These are phyloP conservation scores for Gastrodia elata DNA, from an alignment of 106 monocot species.

Conservation along the genomic window DNA sequence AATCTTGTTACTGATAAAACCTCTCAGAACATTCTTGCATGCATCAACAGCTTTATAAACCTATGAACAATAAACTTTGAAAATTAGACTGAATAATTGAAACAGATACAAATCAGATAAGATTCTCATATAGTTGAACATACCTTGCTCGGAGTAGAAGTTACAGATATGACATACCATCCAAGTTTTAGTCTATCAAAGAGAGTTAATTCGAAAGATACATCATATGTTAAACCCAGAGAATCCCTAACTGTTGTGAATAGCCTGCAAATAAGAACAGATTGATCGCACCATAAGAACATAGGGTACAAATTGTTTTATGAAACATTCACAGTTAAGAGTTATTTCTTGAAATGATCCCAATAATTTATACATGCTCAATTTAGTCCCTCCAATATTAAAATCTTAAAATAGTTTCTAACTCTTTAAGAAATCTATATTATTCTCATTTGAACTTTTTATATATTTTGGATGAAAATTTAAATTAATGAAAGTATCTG, in stretches of 20 bases:
- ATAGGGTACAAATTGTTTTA: background rate
- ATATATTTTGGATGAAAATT: no score
- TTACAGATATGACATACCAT: conserved; percentile 97
- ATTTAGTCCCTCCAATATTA: no score
- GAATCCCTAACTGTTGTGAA: conserved; percentile 98
- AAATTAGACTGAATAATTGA: background rate
- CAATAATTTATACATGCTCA: no score
- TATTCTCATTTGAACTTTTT: no score
- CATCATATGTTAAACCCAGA: conserved; percentile 93
- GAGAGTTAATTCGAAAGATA: conserved; percentile 93
- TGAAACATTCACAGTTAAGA: background rate
- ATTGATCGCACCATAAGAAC: background rate
- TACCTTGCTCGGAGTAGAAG: conserved; percentile 95
- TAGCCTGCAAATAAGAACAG: conserved; percentile 38
- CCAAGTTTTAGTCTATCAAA: conserved; percentile 85
- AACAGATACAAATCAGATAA: conserved; percentile 1
- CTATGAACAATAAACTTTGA: conserved; percentile 14
- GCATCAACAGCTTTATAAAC: conserved; percentile 98
- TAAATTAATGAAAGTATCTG: no score
- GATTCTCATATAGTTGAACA: background rate
- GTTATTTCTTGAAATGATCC: no score
- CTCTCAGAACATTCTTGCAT: conserved; percentile 96
- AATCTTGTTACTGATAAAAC: conserved; percentile 69
- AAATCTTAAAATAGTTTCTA: no score
- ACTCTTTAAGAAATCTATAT: no score